Evolutionary conservation across 768 basidiomycete species (phyloP), one percentile per base, ranked within the genome.

Genomic region (Amanita polypyramis): DNA sequence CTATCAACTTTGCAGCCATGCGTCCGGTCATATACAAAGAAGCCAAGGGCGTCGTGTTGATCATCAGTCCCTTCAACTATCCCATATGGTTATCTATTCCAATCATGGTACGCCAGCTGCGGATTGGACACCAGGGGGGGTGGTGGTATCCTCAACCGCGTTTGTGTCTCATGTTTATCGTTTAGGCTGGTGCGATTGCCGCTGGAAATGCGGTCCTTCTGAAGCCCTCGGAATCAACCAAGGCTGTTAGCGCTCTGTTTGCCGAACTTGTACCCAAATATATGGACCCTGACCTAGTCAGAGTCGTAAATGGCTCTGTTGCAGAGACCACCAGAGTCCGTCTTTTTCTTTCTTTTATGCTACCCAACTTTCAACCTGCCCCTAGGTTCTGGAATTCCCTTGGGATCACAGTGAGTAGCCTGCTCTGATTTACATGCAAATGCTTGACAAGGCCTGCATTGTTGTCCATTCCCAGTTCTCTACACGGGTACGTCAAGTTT

Each of bases 31-130:
- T 87, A 1, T 70, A 76, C 46, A 85, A 87, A 55, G 85, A 87
- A 54, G 72, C 90, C 38, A 92, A 91, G 60, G 86, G 86, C 2
- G 73, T 79, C 20, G 73, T 82, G 0, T 65, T 87, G 41, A 75
- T 85, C 55, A 81, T 89, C 47, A 69, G 68, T 27, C 82, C 85
- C 0, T 87, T 85, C 72, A 88, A 87, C 61, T 86, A 82, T 57
- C 87, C 85, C 0, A 51, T 87, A 10, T 80, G 71, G 69, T 61
- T 84, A 44, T 60, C 72, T 0, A 32, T 85, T 6, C 65, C 69
- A 0, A 82, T 83, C 10, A 51, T 90, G 53, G 82, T 83, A 50
- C 17, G 74, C 60, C 27, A 12, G 29, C 46, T 30, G 10, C 19
- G 6, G 8, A 10, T 39, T 27, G 36, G 5, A 25, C 19, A 4